Evolutionary conservation across 352 stramenopile species (phyloP).

Genomic region (Phytophthora aleatoria): DNA sequence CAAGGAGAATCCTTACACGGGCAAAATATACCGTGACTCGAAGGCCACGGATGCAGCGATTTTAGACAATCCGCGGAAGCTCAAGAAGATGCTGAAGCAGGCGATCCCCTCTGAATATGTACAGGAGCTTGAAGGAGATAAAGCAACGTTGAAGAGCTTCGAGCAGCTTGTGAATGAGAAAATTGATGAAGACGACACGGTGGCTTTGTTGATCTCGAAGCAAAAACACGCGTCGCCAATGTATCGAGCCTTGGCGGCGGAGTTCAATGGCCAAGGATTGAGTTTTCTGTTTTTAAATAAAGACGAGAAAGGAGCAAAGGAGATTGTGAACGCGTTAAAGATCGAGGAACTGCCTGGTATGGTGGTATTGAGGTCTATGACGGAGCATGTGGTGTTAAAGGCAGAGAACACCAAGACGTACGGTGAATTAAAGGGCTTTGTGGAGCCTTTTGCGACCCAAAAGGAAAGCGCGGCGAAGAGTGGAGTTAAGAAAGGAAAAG

Average conservation of each 20-base stretch:
- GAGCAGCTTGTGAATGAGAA: slow-evolving; percentile 31
- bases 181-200: slow-evolving; percentile 11
- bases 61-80: slow-evolving; percentile 50
- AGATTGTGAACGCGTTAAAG: slow-evolving; percentile 39
- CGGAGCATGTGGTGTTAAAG: slow-evolving; percentile 33
- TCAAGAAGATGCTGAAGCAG: slow-evolving; percentile 70
- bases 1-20: slow-evolving; percentile 78
- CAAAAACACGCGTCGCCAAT: slow-evolving; percentile 61
- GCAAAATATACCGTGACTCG: slow-evolving; percentile 61
- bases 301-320: slow-evolving; percentile 34
- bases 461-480: slow-evolving; percentile 16
- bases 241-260: slow-evolving; percentile 63
- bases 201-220: slow-evolving; percentile 70
- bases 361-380: slow-evolving; percentile 48
- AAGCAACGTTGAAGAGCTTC: slow-evolving; percentile 28
- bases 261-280: slow-evolving; percentile 55
- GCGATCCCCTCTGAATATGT: slow-evolving; percentile 63
- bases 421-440: slow-evolving; percentile 56
- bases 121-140: slow-evolving; percentile 28
- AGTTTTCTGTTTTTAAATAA: slow-evolving; percentile 60
- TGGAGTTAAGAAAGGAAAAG: slow-evolving; percentile 20
- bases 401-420: slow-evolving; percentile 62
- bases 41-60: slow-evolving; percentile 36
- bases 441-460: slow-evolving; percentile 46
- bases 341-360: slow-evolving; percentile 53